Percentiles rank a stretch among this genome's conserved stretches.
These are phyloP conservation scores for Lepidium africanum DNA, from an alignment of 345 rosid species.

Conservation along the genomic window DNA sequence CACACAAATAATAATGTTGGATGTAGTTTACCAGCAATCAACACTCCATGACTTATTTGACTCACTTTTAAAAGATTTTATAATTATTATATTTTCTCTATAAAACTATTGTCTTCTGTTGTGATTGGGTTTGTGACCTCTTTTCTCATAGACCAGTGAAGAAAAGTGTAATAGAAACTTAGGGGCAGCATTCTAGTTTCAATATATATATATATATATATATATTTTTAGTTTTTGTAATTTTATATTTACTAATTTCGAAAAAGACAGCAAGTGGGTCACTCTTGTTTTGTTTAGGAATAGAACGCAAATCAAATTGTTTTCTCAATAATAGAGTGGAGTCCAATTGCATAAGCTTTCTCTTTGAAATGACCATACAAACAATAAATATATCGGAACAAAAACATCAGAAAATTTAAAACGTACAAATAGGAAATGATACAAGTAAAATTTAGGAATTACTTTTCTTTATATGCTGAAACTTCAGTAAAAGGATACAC, in stretches of 20 bases:
- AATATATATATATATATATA: background rate
- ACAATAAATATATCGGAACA: slow-evolving; percentile 5
- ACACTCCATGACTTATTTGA: background rate
- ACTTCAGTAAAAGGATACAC: background rate
- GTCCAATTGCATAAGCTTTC: slow-evolving; percentile 26
- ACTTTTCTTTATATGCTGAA: background rate
- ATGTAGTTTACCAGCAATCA: slow-evolving; percentile 1
- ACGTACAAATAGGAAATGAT: background rate
- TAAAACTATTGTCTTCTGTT: background rate
- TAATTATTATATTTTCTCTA: background rate
- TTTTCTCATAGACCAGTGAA: background rate
- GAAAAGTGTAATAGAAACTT: background rate
- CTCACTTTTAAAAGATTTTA: background rate
- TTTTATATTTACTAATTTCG: background rate
- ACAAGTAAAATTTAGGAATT: background rate
- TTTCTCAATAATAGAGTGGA: slow-evolving; percentile 53
- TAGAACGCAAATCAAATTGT: slow-evolving; percentile 29
- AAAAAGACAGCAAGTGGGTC: slow-evolving; percentile 56
- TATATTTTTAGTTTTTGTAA: background rate
- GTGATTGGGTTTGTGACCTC: slow-evolving; percentile 1
- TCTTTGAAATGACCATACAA: slow-evolving; percentile 21
- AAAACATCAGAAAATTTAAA: background rate
- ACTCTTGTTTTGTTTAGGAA: slow-evolving; percentile 38
- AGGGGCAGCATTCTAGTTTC: background rate
- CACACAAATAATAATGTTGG: background rate